Base-by-base conservation (phyloP, 2,329 filamentous ascomycete species). In the Emergomyces orientalis region DNA sequence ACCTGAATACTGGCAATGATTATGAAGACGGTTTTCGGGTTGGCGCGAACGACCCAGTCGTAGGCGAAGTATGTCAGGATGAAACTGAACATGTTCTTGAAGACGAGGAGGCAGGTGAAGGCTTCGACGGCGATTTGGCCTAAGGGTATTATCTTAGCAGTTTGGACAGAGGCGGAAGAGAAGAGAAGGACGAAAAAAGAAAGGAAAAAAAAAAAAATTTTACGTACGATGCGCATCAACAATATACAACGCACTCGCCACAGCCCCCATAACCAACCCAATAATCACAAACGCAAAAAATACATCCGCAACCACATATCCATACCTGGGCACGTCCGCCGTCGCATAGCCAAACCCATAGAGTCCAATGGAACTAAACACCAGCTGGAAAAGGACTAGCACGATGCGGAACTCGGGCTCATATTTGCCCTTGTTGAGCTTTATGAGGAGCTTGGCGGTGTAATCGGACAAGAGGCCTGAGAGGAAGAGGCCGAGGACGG, bases 1-100 rank as follows among this genome's bases (percentile, higher is more conserved):
- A 96, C 81, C 76, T 97, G 91, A 22, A 95, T 85, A 43, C 85
- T 88, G 1, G 85, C 87, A 56, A 96, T 82, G 25, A 84, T 82
- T 61, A 88, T 81, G 75, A 97, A 93, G 0, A 84, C 78, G 27
- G 70, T 70, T 56, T 82, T 80, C 64, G 85, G 84, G 1, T 85
- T 85, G 9, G 73, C 72, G 0, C 77, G 67, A 11, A 88, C 81
- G 32, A 96, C 81, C 92, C 93, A 97, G 63, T 91, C 81, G 70
- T 90, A 96, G 0, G 90, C 91, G 68, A 85, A 88, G 73, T 87
- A 95, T 0, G 92, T 96, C 62, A 97, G 79, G 7, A 86, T 85
- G 70, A 95, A 97, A 66, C 87, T 89, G 78, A 97, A 96, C 65
- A 97, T 83, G 75, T 97, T 96, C 77, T 97, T 97, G 81, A 97